Base-by-base conservation (phyloP, 2,329 filamentous ascomycete species). In the Monilinia fructicola region DNA sequence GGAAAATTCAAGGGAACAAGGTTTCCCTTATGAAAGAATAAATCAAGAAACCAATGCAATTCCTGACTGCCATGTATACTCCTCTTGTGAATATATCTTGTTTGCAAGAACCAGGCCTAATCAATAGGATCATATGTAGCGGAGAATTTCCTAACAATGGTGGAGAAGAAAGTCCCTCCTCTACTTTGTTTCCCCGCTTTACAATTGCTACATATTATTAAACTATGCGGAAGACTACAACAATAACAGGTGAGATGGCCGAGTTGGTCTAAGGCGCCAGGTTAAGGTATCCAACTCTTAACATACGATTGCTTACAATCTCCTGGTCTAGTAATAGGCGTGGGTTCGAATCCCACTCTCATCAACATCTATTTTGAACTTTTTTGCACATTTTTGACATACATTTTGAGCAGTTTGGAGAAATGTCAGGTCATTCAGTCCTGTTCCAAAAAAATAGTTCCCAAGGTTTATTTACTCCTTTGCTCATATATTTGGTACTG, bases 201-300 rank as follows among this genome's bases (percentile, higher is more conserved):
- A 6, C 2, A 14, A 14, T 18, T 9, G 18, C 14, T 26, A 38
- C 0, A 50, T 52, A 50, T 50, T 12, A 3, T 4, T 7, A 26
- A 38, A 6, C 4, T 23, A 14, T 1, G 0, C 1, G 0, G 0
- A 0, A 1, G 0, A 0, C 0, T 3, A 0, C n/a, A 50, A 14
- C 31, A 9, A 61, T 4, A 42, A 12, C 7, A 14, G 58, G 58
- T 61, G 44, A 61, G 58, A 61, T 61, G 58, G 56, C 44, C 58
- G 44, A 61, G 58, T 61, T 50, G 58, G 58, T 61, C 58, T 50
- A 61, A 61, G 58, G 58, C 58, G 58, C 58, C 58, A 61, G 58
- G 58, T 61, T 61, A 61, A 61, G 58, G 58, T 61, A 11, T 4
- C 21, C 0, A 40, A 50, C 42, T 35, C 56, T 48, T 48, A 60